Conservation (phyloP, 2,329 filamentous ascomycete genomes). For the Phyllosticta citribraziliensis region DNA sequence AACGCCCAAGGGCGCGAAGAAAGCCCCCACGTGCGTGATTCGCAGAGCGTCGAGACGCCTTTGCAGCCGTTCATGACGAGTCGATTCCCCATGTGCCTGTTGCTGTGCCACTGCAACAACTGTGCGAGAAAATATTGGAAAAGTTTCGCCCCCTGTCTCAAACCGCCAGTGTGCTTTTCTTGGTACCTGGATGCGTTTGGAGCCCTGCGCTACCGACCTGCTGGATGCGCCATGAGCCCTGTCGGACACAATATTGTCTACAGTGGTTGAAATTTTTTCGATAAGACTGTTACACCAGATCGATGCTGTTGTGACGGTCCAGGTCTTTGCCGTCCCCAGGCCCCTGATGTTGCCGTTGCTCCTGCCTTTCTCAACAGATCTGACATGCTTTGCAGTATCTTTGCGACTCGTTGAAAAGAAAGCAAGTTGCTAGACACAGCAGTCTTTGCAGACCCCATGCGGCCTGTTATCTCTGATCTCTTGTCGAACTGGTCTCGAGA, state of each 20-base stretch:
- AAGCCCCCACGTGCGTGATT: background rate
- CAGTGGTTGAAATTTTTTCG: background rate
- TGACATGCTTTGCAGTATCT: too few species aligned
- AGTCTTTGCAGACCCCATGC: too few species aligned
- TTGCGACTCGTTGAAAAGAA: too few species aligned
- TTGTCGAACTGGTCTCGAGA: too few species aligned
- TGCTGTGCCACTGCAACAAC: background rate
- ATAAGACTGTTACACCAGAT: background rate
- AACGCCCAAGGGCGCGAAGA: background rate
- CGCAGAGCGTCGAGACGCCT: background rate
- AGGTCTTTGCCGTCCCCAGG: background rate
- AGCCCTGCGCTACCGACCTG: background rate
- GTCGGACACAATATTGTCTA: background rate
- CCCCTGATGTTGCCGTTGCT: too few species aligned
- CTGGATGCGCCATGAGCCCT: background rate
- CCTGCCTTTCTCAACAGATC: too few species aligned
- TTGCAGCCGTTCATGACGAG: background rate
- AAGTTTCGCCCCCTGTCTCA: background rate
- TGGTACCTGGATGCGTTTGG: background rate
- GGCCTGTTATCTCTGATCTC: too few species aligned
- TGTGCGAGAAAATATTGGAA: background rate
- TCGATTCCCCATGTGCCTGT: background rate
- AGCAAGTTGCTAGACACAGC: too few species aligned
- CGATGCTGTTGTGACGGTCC: background rate
- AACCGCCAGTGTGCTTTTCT: background rate